Evolutionary conservation across 352 stramenopile species (phyloP), one percentile per base, ranked within the genome.

Genomic region (Pythium aphanidermatum): DNA sequence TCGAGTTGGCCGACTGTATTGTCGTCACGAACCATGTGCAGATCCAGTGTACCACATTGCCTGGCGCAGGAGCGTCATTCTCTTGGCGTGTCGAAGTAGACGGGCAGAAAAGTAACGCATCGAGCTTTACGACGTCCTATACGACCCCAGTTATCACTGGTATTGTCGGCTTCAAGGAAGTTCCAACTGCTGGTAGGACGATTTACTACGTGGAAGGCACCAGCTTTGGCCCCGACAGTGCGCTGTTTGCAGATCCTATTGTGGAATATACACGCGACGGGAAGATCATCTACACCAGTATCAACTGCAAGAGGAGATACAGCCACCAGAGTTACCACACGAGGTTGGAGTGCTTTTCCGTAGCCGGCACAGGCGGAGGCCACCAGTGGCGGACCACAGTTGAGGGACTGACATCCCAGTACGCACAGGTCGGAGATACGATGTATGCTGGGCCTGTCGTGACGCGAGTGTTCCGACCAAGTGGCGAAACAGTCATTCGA

Each of bases 241-340:
- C 72, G 3, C 31, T 74, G 11, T 84, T 70, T 46, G 33, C 47
- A 19, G 67, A 82, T 34, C 69, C 72, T 1, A 24, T 76, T 2
- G 66, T 84, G 8, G 67, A 82, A 28, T 80, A 81, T 55, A 76
- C 69, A 0, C 58, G 59, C 7, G 55, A 79, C 25, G 51, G 63
- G 19, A 23, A 10, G 3, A 60, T 20, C 8, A 33, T 74, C 2
- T 63, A 78, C 32, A 52, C 41, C 16, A 68, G 56, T 34, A 45
- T 53, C 29, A 82, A 82, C 29, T 84, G 72, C 57, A 79, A 82
- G 45, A 67, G 72, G 10, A 60, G 61, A 24, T 84, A 80, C 36
- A 68, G 48, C 7, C 49, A 71, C 16, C 30, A 50, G 6, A 62
- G 11, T 4, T 63, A 51, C 32, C 69, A 84, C 38, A 78, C 63